These are phyloP conservation scores for Stagonosporopsis tanaceti DNA, from an alignment of 2,329 filamentous ascomycete genomes.

Conservation along the genomic window DNA sequence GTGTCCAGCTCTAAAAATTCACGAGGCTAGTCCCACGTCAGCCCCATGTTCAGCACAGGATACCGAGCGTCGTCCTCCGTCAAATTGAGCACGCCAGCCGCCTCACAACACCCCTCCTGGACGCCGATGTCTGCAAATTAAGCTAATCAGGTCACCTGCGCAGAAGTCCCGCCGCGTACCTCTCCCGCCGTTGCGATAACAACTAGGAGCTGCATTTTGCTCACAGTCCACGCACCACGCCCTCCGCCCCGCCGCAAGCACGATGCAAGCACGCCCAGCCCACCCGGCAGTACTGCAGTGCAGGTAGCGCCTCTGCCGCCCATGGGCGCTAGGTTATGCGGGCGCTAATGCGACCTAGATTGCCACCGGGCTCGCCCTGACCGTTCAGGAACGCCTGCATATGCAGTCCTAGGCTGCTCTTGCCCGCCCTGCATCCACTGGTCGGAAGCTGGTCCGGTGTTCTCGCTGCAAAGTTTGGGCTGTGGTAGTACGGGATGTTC, in stretches of 20 bases:
- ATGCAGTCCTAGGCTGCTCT: neutral
- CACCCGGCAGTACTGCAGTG: neutral
- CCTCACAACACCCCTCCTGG: neutral
- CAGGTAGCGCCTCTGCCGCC: neutral
- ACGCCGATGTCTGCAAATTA: neutral
- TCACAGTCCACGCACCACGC: neutral
- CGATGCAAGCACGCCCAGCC: neutral
- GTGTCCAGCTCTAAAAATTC: neutral
- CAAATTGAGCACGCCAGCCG: too few relatives aligned
- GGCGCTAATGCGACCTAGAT: neutral
- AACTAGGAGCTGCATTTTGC: neutral
- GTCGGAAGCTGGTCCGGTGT: neutral
- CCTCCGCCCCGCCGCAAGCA: neutral
- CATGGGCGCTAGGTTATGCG: neutral
- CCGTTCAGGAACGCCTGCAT: neutral
- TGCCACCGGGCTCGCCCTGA: neutral
- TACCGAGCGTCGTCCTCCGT: neutral
- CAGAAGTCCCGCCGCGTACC: neutral
- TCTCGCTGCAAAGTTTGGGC: neutral
- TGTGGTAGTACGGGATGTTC: neutral
- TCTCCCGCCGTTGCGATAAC: neutral
- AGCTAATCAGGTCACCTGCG: neutral
- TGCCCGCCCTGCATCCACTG: neutral
- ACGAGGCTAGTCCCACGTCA: neutral
- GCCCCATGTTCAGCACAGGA: neutral